Evolutionary conservation across 306 rosid genomes (phyloP), one percentile per base, ranked within the genome.

Genomic region (Potentilla sterilis): DNA sequence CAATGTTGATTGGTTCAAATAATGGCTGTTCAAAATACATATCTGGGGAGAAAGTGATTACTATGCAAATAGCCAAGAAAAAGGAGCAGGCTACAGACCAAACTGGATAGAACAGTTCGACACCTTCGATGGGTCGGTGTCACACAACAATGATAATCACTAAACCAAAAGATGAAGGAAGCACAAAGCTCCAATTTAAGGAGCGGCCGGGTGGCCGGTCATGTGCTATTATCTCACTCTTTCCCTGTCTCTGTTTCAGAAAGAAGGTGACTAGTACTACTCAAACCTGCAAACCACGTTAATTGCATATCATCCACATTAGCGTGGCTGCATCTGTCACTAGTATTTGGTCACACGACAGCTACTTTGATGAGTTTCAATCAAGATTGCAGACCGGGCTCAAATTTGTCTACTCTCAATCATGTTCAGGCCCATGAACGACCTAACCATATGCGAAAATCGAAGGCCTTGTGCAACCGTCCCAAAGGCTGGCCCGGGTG

Each of bases 161-260:
- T 10, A 13, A 22, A 21, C 41, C n/a, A 34, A 52, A 0, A n/a
- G 65, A 10, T 16, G 14, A n/a, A 54, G 10, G 38, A 47, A 19
- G 55, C 55, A 46, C 64, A 73, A 75, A 59, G 21, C 9, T 78
- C 89, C 89, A 89, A 83, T 69, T 37, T 9, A 74, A 42, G 73
- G 51, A 76, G 78, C 78, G 86, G 88, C 80, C 38, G n/a, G 64
- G 35, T 11, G 6, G 37, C 37, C 37, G 18, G 4, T 59, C 66
- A 12, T 13, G 63, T 57, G 35, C 63, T 57, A 9, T n/a, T 21
- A 49, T 49, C 24, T 51, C 62, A 5, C 55, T 47, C 44, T 10
- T n/a, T 51, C 28, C 0, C 11, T 54, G 28, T n/a, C 12, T 54
- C 59, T 19, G 24, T 54, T 21, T 19, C 59, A 54, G 28, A 54